Conservation (phyloP, 192 early-diverging fungal species). For the Podila clonocystis region DNA sequence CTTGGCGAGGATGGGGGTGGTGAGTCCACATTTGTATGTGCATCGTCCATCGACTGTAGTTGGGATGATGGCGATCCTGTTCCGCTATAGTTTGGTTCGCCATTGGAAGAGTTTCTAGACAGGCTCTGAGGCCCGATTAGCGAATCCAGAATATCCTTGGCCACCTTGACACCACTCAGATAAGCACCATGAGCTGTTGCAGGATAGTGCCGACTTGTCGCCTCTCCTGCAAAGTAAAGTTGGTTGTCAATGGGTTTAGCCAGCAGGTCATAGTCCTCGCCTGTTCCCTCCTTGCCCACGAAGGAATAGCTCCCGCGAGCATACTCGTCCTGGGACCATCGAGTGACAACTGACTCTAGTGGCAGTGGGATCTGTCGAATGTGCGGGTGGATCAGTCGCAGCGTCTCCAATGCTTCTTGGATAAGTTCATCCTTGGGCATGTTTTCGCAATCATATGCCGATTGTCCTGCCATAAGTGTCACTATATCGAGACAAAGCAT, state of each 20-base stretch:
- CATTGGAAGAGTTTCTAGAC: neutral
- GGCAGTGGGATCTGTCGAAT: conserved; percentile 18
- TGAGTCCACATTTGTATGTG: conserved; percentile 7
- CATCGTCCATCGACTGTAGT: conserved; percentile 17
- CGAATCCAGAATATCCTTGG: conserved; percentile 40
- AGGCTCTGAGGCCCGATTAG: conserved; percentile 34
- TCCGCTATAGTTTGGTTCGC: neutral
- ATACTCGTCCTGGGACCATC: conserved; percentile 47
- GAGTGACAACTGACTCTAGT: conserved; percentile 33
- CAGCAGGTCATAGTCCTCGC: conserved; percentile 39
- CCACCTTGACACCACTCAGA: conserved; percentile 33
- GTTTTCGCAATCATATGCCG: conserved; percentile 40
- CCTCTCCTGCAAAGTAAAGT: conserved; percentile 49
- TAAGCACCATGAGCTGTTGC: conserved; percentile 47
- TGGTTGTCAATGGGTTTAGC: conserved; percentile 29
- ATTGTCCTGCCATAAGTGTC: conserved; percentile 46
- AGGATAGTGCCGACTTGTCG: conserved; percentile 39
- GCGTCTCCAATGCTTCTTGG: conserved; percentile 25
- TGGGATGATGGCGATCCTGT: neutral
- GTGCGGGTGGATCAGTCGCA: conserved; percentile 23
- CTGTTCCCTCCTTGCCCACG: conserved; percentile 30
- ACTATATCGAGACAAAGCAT: conserved; percentile 5
- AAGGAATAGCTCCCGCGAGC: conserved; percentile 47
- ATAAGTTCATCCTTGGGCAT: conserved; percentile 35
- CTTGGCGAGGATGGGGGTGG: conserved; percentile 6